phyloP scores from a whole-genome alignment of 371 early-diverging fungal genomes.

The Massospora cicadina region DNA sequence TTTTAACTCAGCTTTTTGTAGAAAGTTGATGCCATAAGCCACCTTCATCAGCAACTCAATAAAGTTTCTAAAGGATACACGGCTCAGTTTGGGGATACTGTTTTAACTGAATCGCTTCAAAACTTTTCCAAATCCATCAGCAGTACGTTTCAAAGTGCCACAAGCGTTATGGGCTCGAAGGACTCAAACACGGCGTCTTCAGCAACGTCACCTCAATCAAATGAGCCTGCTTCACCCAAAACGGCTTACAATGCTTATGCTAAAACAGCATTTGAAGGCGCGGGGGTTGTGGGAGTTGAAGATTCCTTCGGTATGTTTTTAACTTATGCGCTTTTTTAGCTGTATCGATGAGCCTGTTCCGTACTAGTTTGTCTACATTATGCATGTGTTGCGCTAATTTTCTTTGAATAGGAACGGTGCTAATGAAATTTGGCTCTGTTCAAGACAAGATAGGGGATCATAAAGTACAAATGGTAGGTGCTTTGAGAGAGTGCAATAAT shows the following conservation, averaged over 20 bases:
- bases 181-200: constrained; percentile 17
- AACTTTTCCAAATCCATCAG: constrained; percentile 50
- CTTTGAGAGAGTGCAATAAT: not conserved
- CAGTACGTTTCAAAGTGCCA: constrained; percentile 32
- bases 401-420: constrained; percentile 35
- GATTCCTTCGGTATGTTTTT: constrained; percentile 41
- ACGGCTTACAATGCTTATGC: constrained; percentile 56
- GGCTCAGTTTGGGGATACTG: constrained; percentile 33
- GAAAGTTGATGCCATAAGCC: constrained; percentile 46
- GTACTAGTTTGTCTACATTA: not conserved
- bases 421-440: constrained; percentile 60
- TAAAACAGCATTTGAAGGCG: constrained; percentile 39
- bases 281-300: constrained; percentile 45
- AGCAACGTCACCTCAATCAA: constrained; percentile 10
- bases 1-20: too few species aligned
- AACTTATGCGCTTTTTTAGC: not conserved
- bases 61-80: constrained; percentile 55
- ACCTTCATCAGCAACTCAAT: constrained; percentile 44
- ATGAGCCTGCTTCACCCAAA: constrained; percentile 27
- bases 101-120: constrained; percentile 56
- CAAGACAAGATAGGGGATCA: constrained; percentile 68
- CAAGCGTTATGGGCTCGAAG: constrained; percentile 37
- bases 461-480: constrained; percentile 40
- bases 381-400: not conserved
- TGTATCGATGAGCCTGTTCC: not conserved